Conservation (phyloP, 306 rosid species). For the Cucurbita moschata region DNA sequence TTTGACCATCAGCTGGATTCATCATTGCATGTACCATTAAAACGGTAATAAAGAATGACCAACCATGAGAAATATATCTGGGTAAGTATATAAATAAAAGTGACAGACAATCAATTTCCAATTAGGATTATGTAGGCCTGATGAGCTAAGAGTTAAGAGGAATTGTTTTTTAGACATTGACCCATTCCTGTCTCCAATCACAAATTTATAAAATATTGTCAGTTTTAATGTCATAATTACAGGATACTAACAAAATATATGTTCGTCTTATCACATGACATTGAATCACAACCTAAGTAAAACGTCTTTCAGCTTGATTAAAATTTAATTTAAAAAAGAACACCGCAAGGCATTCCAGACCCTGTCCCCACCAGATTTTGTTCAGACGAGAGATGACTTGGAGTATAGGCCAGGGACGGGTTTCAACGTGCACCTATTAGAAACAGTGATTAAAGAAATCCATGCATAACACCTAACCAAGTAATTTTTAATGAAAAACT, state of each 20-base stretch:
- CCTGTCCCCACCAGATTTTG: not conserved
- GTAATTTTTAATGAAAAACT: not conserved
- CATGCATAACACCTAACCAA: not conserved
- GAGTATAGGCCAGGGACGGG: not conserved
- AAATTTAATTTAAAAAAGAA: not conserved
- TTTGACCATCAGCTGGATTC: not conserved
- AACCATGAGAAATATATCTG: conserved; percentile 1
- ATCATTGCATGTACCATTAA: not conserved
- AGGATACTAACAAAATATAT: no score
- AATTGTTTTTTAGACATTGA: not conserved
- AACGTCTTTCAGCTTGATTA: not conserved
- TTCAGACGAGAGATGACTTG: not conserved
- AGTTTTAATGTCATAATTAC: no score
- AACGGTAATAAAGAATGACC: not conserved
- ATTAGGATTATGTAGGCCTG: not conserved
- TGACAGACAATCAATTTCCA: not conserved
- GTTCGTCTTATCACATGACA: no score
- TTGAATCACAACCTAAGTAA: no score
- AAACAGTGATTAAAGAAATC: not conserved
- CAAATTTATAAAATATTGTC: not conserved
- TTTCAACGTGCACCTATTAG: not conserved
- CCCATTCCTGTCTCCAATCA: not conserved
- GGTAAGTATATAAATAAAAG: not conserved
- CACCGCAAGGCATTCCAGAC: not conserved
- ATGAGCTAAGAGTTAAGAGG: not conserved